Base-by-base conservation (phyloP, 768 basidiomycete genomes). In the Russula sp. region DNA sequence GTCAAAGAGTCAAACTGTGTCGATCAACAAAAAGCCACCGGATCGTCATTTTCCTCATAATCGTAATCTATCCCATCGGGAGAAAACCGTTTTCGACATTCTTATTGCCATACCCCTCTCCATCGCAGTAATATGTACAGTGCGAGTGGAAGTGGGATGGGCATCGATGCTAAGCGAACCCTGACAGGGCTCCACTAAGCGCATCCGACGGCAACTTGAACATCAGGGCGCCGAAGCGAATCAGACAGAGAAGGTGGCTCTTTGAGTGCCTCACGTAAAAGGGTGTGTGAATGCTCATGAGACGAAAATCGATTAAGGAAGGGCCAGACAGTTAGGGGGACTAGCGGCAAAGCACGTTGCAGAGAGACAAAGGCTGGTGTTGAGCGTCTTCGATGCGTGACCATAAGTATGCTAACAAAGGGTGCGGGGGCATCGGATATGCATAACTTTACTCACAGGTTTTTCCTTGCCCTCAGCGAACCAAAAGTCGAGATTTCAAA, bases 261-360 rank as follows among this genome's bases (percentile, higher is more conserved):
- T 32, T 52, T 9, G 22, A 29, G 16, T 50, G 56, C 43, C 35
- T 48, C 42, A 56, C 55, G 60, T 50, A 61, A 61, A 49, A 45
- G 42, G 34, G 35, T 50, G 43, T 25, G 47, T 42, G 34, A 61
- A 38, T 29, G 48, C 47, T 22, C 18, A 39, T 42, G 48, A 34
- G 25, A 50, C 32, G 41, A 42, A n/a, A 56, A 49, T 56, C 46
- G 38, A 61, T 50, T 32, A 29, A 10, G 29, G 34, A 20, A 45
- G 14, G 60, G 13, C 22, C 50, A 36, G 56, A 51, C 56, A 62
- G 60, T 61, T 57, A 61, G 60, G 60, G 60, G 55, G 11, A n/a
- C 13, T 39, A 20, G 39, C 20, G 50, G 54, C 52, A 38, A 35
- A 29, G 36, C 59, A 46, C n/a, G 29, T 51, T 34, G n/a, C 32